Base-by-base conservation (phyloP, 2,329 filamentous ascomycete species). In the Exophiala oligosperma region DNA sequence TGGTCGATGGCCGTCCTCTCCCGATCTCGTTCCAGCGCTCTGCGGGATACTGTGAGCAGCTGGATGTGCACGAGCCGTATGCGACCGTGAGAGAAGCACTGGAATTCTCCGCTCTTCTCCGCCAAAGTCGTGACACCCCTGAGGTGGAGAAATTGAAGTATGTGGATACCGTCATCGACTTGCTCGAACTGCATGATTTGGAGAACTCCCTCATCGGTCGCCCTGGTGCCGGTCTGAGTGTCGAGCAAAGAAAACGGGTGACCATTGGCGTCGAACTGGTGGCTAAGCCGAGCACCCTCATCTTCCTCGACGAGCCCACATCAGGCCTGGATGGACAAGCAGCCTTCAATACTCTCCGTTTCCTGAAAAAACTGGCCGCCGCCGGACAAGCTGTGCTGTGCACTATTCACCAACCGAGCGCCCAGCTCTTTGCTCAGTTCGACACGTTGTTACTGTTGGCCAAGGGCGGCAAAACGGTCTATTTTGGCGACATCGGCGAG, bases 231-330 rank as follows among this genome's bases (percentile, higher is more conserved):
- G 78, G 62, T 77, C 77, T 68, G 69, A 88, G 48, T 2, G 84
- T 89, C 2, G 86, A 89, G 71, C 83, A 89, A 67, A 79, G 84
- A 57, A 90, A 90, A 71, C 79, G 87, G 55, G 76, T 89, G 2
- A 90, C 87, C 0, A 90, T 90, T 55, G 87, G 86, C 56, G 87
- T 90, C 2, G 87, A 90, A 67, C 77, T 90, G 1, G 86, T 86
- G 6, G 86, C 87, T 0, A 84, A 88, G 66, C 87, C 87, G 0
- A 83, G 80, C 24, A 78, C 89, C 1, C 74, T 89, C 0, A 79
- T 90, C 37, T 90, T 90, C 74, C 71, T 90, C 9, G 87, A 90
- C 65, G 87, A 90, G 67, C 87, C 87, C 1, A 90, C 87, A 0
- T 86, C 82, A 52, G 86, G 87, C 55, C 79, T 90, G 0, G 87